Evolutionary conservation across 1,139 yeast genomes (phyloP), one percentile per base, ranked within the genome.

Genomic region (Hansenula lynferdii): DNA sequence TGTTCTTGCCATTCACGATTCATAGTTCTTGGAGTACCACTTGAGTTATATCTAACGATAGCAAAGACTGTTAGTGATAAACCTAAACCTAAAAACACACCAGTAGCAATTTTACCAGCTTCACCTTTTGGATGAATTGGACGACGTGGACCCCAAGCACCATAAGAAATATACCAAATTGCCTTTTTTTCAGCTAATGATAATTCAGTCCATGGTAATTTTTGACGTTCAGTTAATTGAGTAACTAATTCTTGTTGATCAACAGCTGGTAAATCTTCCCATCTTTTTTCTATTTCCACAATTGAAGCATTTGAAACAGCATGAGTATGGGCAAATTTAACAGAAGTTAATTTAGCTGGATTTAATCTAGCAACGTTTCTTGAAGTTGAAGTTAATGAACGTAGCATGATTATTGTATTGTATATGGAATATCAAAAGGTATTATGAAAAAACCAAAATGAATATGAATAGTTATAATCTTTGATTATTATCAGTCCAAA

Each of bases 71-170:
- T 76, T 35, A 75, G 63, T 42, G 95, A 79, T 44, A 77, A 67
- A 41, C 66, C 77, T 49, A 89, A 61, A 53, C 96, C 94, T 47
- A 75, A 72, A 36, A 74, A 60, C 44, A 84, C 80, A 62, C 96
- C 96, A 70, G 83, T 74, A 58, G 82, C 70, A 52, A 92, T 85
- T 68, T 75, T 80, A 58, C 78, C 68, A 54, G 68, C 74, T 60
- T 90, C 95, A 59, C 96, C 96, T 57, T 89, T 83, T 42, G 79
- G 80, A 69, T 87, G 89, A 56, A 89, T 77, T 50, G 97, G 97
- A 70, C 80, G 86, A 77, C 99, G 87, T 69, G 99, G 98, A 47
- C 99, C 99, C 97, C 98, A 94, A 58, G 85, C 85, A 53, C 99
- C 98, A 67, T 89, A 92, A 24, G 97, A 89, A 56, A 92, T 86